Evolutionary conservation across 495 filamentous ascomycete species (phyloP), one percentile per base, ranked within the genome.

Genomic region (Arthonia radiata): DNA sequence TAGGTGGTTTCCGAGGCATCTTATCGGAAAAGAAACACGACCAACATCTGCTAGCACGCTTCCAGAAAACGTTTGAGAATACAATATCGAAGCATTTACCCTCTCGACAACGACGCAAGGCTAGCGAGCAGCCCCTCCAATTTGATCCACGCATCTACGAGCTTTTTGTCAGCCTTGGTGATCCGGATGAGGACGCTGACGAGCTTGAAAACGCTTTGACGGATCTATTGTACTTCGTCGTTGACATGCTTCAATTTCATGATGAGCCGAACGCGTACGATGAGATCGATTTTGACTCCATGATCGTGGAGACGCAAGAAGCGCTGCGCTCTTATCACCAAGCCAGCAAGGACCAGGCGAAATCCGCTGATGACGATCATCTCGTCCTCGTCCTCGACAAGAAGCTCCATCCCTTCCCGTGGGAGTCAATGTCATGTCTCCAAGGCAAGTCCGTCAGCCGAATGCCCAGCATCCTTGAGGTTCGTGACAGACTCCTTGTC

Each of bases 181-280:
- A 77, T 39, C 61, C 79, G 2, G 61, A 56, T 1, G 52, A 55
- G 3, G 60, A 67, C 1, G 63, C 64, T 3, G 39, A 44, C 26
- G 82, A 90, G 31, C 55, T 82, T 2, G 80, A 90, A 28, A 86
- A 94, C 35, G 64, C 69, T 0, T 43, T 97, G 23, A 76, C 67
- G 37, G 86, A 97, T 43, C 50, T 97, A 25, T 59, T 97, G 1
- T 92, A 92, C 46, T 94, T 93, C 39, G 77, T 94, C 5, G 69
- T 94, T 3, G 86, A 97, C 42, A 82, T 94, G 26, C 52, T 94
- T 15, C 89, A 94, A 47, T 97, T 94, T 48, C 76, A 89, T 35
- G 86, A 86, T 2, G 86, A 97, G 48, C 63, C 69, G 17, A 94
- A 94, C 45, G 86, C 89, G 2, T 93, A 92, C 50, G 89, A 94